Conservation (phyloP, 345 rosid genomes). For the Eucalyptus shirleyi region DNA sequence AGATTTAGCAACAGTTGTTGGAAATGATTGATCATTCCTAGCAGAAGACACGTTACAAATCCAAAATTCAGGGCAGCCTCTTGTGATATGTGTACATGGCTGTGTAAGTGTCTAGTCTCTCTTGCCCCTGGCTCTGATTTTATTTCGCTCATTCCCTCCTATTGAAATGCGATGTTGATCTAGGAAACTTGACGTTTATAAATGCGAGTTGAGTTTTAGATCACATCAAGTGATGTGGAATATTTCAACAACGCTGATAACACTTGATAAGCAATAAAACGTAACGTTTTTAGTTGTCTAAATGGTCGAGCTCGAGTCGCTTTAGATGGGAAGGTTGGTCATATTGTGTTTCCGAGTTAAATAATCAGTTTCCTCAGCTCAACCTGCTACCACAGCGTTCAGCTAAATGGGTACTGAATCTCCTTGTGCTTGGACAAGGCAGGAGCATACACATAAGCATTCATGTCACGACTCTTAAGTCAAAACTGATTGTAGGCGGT, state of each 20-base stretch:
- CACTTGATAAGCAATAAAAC: no score
- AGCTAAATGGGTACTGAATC: not conserved
- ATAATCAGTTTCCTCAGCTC: not conserved
- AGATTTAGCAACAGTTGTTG: not conserved
- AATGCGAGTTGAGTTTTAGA: not conserved
- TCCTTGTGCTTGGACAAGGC: not conserved
- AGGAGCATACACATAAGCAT: not conserved
- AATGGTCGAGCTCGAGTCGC: not conserved
- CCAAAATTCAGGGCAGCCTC: not conserved
- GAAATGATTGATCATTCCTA: not conserved
- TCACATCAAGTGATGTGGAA: no score
- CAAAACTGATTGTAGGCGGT: not conserved
- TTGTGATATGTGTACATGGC: not conserved
- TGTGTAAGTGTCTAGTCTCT: not conserved
- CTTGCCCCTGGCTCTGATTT: not conserved
- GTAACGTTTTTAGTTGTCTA: no score
- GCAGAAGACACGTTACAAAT: not conserved
- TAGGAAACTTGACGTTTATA: not conserved
- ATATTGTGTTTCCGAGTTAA: not conserved
- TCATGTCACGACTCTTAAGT: not conserved
- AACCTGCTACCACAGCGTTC: not conserved
- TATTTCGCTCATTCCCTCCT: not conserved
- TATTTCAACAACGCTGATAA: no score
- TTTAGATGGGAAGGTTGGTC: not conserved
- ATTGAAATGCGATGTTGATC: not conserved